phyloP scores from a whole-genome alignment of 352 stramenopile species.

The Globisporangium lucens region DNA sequence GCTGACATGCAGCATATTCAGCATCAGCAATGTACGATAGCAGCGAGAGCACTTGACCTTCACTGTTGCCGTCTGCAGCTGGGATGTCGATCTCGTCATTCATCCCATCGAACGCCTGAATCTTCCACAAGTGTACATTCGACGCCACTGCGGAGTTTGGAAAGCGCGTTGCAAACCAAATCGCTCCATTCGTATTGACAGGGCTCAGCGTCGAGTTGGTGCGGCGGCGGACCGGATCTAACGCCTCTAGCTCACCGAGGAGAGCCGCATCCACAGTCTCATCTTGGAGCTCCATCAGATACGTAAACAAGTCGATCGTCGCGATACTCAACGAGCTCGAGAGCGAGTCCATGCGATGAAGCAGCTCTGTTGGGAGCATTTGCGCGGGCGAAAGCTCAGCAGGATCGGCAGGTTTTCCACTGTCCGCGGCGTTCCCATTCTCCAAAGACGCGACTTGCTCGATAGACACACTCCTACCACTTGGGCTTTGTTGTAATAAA shows the following conservation, averaged over 20 bases:
- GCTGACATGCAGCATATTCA: conserved; percentile 74
- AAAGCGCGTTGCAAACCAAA: conserved; percentile 82
- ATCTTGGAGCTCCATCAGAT: conserved; percentile 66
- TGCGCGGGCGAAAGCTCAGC: conserved; percentile 18
- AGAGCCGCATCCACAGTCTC: conserved; percentile 55
- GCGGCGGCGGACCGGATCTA: background rate
- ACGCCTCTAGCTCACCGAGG: conserved; percentile 26
- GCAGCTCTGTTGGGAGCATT: conserved; percentile 60
- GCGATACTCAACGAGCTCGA: conserved; percentile 77
- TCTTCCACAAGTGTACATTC: conserved; percentile 82
- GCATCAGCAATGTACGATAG: conserved; percentile 84
- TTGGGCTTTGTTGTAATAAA: conserved; percentile 42
- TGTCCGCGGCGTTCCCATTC: background rate
- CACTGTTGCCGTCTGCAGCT: conserved; percentile 51
- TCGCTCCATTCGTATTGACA: conserved; percentile 36
- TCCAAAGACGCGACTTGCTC: background rate
- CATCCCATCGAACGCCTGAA: conserved; percentile 55
- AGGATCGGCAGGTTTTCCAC: background rate
- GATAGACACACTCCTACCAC: background rate
- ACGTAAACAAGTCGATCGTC: conserved; percentile 82
- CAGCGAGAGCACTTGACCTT: conserved; percentile 75
- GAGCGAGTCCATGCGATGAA: conserved; percentile 79
- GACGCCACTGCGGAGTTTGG: conserved; percentile 71
- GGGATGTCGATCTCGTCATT: conserved; percentile 57
- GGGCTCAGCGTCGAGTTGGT: conserved; percentile 22